Percentiles rank a stretch among this genome's conserved stretches.
Evolutionary conservation across 2,329 filamentous ascomycete genomes (phyloP).

Genomic region (Ophiostoma australiae): DNA sequence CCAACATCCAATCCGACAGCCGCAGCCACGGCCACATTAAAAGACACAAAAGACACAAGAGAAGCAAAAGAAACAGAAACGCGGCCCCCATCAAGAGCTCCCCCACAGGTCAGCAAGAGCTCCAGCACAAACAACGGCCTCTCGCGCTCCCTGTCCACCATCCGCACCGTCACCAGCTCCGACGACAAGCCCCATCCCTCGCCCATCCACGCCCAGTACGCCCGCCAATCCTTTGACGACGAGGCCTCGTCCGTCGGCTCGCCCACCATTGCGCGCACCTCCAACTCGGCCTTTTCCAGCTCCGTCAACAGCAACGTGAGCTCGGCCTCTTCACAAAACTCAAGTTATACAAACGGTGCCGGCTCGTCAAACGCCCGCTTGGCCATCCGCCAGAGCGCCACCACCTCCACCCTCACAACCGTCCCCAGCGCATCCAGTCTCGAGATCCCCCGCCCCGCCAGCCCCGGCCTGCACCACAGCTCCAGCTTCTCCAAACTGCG

Average conservation of each 20-base stretch:
- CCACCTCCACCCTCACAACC: conserved; percentile 10
- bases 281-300: conserved; percentile 51
- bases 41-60: background rate
- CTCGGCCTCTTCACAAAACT: conserved; percentile 40
- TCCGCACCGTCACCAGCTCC: conserved; percentile 54
- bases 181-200: conserved; percentile 40
- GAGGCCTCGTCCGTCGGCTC: conserved; percentile 39
- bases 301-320: conserved; percentile 52
- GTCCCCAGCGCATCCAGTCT: conserved; percentile 5
- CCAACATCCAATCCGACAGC: conserved; percentile 8
- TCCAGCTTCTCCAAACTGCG: conserved; percentile 25
- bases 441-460: conserved; percentile 16
- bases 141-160: conserved; percentile 43
- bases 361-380: background rate
- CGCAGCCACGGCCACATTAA: background rate
- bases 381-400: conserved; percentile 22
- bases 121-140: conserved; percentile 27
- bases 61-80: conserved; percentile 19
- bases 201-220: conserved; percentile 32
- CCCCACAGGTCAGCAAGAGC: background rate
- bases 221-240: conserved; percentile 40
- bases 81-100: background rate
- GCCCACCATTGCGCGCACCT: conserved; percentile 33
- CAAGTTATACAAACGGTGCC: conserved; percentile 22
- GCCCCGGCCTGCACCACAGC: conserved; percentile 19